Evolutionary conservation across 1,139 yeast species (phyloP).

Genomic region (Saccharomyces hybrid): DNA sequence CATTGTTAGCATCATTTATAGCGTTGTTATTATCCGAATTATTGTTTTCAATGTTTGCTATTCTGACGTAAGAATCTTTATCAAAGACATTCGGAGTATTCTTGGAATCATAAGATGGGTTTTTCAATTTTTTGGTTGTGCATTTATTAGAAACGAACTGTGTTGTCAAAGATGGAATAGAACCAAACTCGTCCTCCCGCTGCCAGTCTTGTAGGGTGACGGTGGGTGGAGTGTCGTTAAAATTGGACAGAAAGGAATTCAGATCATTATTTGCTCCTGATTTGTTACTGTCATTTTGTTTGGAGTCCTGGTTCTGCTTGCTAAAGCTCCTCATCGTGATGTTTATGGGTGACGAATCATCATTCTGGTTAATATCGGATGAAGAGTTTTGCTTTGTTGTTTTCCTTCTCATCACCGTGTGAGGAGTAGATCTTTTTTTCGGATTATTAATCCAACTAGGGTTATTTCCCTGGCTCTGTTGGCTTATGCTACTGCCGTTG

Average conservation of each 20-base stretch:
- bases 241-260: neutral
- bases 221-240: slow-evolving; percentile 43
- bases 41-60: slow-evolving; percentile 29
- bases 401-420: slow-evolving; percentile 38
- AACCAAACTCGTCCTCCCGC: slow-evolving; percentile 31
- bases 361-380: neutral
- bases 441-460: slow-evolving; percentile 47
- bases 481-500: slow-evolving; percentile 10
- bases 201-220: slow-evolving; percentile 49
- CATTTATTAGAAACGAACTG: slow-evolving; percentile 3
- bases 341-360: slow-evolving; percentile 24
- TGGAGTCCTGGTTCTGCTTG: neutral
- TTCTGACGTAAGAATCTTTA: slow-evolving; percentile 36
- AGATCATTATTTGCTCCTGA: neutral
- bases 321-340: slow-evolving; percentile 7
- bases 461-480: slow-evolving; percentile 13
- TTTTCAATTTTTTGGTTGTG: neutral
- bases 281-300: neutral
- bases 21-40: slow-evolving; percentile 15
- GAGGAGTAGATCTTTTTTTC: slow-evolving; percentile 52
- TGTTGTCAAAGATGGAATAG: slow-evolving; percentile 13
- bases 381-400: slow-evolving; percentile 10
- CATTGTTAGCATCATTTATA: neutral
- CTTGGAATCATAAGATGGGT: neutral
- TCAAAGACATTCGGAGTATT: slow-evolving; percentile 32